phyloP scores from a whole-genome alignment of 352 stramenopile genomes.

The Halophytophthora polymorphica region DNA sequence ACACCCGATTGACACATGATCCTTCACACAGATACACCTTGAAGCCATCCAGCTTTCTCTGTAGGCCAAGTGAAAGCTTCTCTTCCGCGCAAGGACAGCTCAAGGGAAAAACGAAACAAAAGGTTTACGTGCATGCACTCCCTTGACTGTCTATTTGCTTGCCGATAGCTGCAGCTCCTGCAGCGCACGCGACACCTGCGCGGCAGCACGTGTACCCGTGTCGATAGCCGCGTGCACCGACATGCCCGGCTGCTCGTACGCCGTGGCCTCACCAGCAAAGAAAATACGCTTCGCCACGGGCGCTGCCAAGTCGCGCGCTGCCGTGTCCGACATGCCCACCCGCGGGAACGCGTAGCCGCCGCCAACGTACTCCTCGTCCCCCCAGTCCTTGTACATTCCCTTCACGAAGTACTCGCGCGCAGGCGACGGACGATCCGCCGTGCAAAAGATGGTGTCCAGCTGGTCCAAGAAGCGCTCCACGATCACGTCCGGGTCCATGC shows the following conservation, averaged over 20 bases:
- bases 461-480: conserved; percentile 63
- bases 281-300: conserved; percentile 69
- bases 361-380: conserved; percentile 59
- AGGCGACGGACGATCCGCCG: conserved; percentile 44
- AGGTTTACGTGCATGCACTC: too few relatives aligned
- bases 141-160: not conserved
- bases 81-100: too few relatives aligned
- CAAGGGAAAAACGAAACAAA: too few relatives aligned
- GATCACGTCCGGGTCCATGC: conserved; percentile 48
- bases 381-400: conserved; percentile 79
- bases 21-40: not conserved
- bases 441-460: conserved; percentile 76
- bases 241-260: conserved; percentile 81
- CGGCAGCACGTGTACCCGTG: conserved; percentile 64
- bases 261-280: conserved; percentile 79
- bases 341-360: conserved; percentile 77
- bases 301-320: conserved; percentile 52
- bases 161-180: conserved; percentile 4
- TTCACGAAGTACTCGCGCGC: conserved; percentile 62
- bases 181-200: conserved; percentile 47
- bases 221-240: conserved; percentile 80
- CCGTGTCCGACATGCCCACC: conserved; percentile 63
- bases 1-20: not conserved
- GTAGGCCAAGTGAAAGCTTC: too few relatives aligned
- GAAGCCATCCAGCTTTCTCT: not conserved